A percentile compares a stretch with the other conserved stretches of the same genome.
These are phyloP conservation scores for Vitis labrusca DNA, from an alignment of 164 flowering plant species.

Conservation along the genomic window DNA sequence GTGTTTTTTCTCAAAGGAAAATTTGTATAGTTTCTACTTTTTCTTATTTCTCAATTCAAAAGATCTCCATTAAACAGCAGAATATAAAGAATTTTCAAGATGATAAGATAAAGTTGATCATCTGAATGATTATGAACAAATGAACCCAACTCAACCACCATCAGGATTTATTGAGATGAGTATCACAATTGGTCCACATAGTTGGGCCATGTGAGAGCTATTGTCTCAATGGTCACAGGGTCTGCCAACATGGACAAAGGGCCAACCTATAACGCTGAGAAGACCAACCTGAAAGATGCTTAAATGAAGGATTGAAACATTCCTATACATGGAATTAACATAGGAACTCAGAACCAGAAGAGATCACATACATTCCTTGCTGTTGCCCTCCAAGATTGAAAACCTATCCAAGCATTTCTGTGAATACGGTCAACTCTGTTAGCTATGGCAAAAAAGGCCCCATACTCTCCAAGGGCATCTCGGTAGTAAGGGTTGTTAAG, in stretches of 20 bases:
- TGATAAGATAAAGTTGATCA: too few relatives aligned
- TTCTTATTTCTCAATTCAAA: too few relatives aligned
- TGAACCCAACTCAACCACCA: too few relatives aligned
- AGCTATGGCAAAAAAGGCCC: constrained; percentile 89
- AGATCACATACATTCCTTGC: constrained; percentile 65
- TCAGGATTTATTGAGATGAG: too few relatives aligned
- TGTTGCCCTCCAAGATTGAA: constrained; percentile 92
- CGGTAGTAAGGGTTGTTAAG: constrained; percentile 76
- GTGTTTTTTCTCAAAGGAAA: too few relatives aligned
- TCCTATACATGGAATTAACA: too few relatives aligned
- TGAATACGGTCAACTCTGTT: constrained; percentile 87
- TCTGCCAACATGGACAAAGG: neutral
- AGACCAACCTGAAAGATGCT: neutral
- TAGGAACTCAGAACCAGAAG: neutral
- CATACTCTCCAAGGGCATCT: constrained; percentile 76
- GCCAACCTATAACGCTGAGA: neutral
- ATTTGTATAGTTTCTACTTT: too few relatives aligned
- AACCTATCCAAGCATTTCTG: constrained; percentile 98
- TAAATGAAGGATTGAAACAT: neutral
- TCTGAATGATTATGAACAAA: too few relatives aligned
- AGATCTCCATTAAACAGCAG: too few relatives aligned
- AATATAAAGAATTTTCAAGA: too few relatives aligned
- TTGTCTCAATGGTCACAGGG: neutral
- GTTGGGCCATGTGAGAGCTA: neutral
- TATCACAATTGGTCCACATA: neutral